phyloP scores from a whole-genome alignment of 2,329 filamentous ascomycete species.

The Bipolaris sorokiniana region DNA sequence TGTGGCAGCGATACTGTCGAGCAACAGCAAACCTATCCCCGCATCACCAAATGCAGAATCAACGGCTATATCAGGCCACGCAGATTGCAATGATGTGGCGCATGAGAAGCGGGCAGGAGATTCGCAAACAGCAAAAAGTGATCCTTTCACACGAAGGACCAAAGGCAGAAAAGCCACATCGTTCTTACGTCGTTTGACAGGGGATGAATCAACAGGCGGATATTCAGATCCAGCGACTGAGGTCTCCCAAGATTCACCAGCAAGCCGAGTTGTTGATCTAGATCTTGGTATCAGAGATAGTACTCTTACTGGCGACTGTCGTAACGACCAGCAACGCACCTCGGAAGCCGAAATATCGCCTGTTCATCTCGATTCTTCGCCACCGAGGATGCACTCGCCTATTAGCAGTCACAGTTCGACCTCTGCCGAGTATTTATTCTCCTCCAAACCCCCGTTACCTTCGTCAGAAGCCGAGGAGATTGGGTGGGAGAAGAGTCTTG shows the following conservation, averaged over 20 bases:
- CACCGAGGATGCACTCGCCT: conserved; percentile 24
- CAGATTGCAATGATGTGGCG: conserved; percentile 35
- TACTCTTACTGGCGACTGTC: conserved; percentile 13
- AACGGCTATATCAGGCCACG: conserved; percentile 49
- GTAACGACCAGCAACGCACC: background rate
- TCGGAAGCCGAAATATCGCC: conserved; percentile 7
- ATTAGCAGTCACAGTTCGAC: conserved; percentile 37
- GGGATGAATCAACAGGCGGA: conserved; percentile 13
- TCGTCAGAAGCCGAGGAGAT: conserved; percentile 39
- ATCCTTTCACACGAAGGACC: conserved; percentile 35
- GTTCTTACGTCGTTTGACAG: conserved; percentile 38
- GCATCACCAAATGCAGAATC: conserved; percentile 50
- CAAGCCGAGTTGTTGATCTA: background rate
- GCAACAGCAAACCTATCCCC: conserved; percentile 52
- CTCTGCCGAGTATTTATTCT: conserved; percentile 29
- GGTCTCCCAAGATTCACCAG: background rate
- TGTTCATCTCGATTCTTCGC: conserved; percentile 31
- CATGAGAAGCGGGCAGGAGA: conserved; percentile 37
- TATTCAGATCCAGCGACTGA: background rate
- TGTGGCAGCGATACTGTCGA: conserved; percentile 43
- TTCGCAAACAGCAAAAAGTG: conserved; percentile 32
- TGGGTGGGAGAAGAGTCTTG: conserved; percentile 49
- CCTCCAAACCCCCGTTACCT: conserved; percentile 24
- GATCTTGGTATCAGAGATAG: conserved; percentile 14
- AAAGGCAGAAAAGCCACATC: conserved; percentile 20